Percentiles rank a stretch among this genome's conserved stretches.
phyloP scores from a whole-genome alignment of 108 stramenopile species.

The Seminavis robusta region DNA sequence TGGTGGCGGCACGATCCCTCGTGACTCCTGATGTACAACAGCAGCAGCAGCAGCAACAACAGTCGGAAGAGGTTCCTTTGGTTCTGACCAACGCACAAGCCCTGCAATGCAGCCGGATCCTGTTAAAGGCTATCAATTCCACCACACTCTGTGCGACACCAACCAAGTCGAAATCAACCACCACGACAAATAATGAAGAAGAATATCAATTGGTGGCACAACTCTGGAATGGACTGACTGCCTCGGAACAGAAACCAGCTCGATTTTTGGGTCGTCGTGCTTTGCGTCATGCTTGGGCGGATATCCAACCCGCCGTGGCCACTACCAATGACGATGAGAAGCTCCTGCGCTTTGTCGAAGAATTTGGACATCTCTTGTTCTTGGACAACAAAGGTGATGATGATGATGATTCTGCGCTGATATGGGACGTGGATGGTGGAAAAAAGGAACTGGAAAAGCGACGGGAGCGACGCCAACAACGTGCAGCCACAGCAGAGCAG shows the following conservation, averaged over 20 bases:
- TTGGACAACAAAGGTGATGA: constrained; percentile 4
- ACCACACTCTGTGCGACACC: constrained; percentile 9
- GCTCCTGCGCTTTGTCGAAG: too few relatives aligned
- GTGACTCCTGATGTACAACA: constrained; percentile 8
- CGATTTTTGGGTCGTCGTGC: constrained; percentile 27
- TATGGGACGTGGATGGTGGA: constrained; percentile 31
- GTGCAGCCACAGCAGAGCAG: too few relatives aligned
- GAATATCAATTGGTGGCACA: constrained; percentile 17
- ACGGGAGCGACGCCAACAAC: constrained; percentile 17
- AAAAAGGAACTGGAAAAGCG: constrained; percentile 18
- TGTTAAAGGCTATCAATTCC: constrained; percentile 22
- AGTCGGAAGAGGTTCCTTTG: not conserved
- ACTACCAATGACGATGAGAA: not conserved
- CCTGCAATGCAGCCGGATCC: constrained; percentile 1
- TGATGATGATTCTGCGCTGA: constrained; percentile 22
- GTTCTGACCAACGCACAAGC: not conserved
- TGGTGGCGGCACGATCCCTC: constrained; percentile 21
- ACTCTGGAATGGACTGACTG: constrained; percentile 33
- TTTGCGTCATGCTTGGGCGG: constrained; percentile 20
- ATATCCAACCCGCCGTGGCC: not conserved
- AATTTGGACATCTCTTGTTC: not conserved
- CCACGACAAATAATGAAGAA: constrained; percentile 5
- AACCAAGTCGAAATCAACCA: not conserved
- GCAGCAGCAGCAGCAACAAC: not conserved
- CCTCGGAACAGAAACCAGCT: constrained; percentile 33